phyloP scores from a whole-genome alignment of 495 filamentous ascomycete genomes.

The Chaetomium cochliodes region DNA sequence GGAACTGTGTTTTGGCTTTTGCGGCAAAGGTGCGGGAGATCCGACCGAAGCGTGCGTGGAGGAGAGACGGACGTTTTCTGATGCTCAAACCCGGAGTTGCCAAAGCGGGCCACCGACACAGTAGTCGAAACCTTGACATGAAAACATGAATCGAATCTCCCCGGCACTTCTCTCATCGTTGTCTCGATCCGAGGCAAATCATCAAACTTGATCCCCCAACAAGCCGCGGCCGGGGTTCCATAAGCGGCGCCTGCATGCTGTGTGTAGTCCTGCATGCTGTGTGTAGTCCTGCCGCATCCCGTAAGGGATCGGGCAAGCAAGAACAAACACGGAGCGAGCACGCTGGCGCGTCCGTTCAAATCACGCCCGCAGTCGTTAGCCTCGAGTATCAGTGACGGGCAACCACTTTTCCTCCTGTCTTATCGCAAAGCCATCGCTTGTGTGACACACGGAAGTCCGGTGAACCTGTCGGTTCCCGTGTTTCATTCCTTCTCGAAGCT shows the following conservation, averaged over 20 bases:
- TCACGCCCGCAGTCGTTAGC: constrained; percentile 16
- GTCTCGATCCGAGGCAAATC: neutral
- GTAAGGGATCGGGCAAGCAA: constrained; percentile 12
- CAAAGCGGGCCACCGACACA: neutral
- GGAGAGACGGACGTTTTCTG: neutral
- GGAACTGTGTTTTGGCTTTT: neutral
- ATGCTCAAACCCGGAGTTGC: too few species aligned
- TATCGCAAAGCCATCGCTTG: constrained; percentile 7
- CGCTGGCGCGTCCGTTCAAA: neutral
- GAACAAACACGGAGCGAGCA: constrained; percentile 7
- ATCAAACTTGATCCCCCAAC: neutral
- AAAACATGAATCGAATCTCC: neutral
- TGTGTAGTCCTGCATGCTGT: constrained; percentile 1
- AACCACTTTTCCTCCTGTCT: constrained; percentile 16
- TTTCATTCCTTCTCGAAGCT: constrained; percentile 25
- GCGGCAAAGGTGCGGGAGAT: neutral
- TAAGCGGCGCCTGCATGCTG: neutral
- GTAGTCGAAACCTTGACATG: neutral
- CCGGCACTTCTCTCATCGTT: neutral
- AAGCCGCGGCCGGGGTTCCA: neutral
- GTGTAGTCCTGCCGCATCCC: constrained; percentile 14
- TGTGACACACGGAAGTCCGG: constrained; percentile 29
- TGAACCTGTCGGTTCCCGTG: constrained; percentile 14
- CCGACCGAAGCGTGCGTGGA: neutral
- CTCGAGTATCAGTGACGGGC: constrained; percentile 4